Base-by-base conservation (phyloP, 1,284 basidiomycete species). In the Trichosporon asahii region DNA sequence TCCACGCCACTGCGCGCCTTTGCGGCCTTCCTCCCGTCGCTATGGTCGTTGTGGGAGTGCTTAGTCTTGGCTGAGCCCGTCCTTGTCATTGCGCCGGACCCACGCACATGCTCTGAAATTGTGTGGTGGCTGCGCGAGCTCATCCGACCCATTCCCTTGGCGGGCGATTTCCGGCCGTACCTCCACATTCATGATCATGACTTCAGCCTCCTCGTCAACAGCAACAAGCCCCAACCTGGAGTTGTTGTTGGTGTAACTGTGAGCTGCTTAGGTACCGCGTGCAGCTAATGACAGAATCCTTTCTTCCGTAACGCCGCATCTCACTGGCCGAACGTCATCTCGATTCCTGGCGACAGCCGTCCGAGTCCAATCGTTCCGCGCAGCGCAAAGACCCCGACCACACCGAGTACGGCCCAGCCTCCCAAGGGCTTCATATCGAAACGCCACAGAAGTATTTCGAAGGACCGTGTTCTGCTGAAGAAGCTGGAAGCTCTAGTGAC, bases 41-140 rank as follows among this genome's bases (percentile, higher is more conserved):
- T 96, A n/a, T 95, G 94, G 92, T 91, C 93, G 1, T 87, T 97
- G 67, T 97, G 95, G 94, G 94, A 97, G 82, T 94, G 94, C 70
- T 84, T 96, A 1, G 86, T 95, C 0, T 85, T 97, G 8, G 91
- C 90, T 70, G 94, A 97, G 77, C 95, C 95, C 0, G 87, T 99
- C 8, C 84, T 98, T 4, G 86, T 98, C 21, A 95, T 92, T 73
- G 93, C 91, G 1, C 84, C 88, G 0, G 94, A 94, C 11, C 92
- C 94, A 0, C 86, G 89, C 18, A 88, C 89, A 74, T 94, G 92
- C 66, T 84, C 82, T 0, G 89, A 95, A 77, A 89, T 91, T 44
- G 85, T 96, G 21, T 92, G 94, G 93, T 93, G 94, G 94, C 83
- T 98, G 55, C 87, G 92, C 31, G 94, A 97, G 79, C 85, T 98